A percentile compares a stretch with the other conserved stretches of the same genome.
Conservation (phyloP, 768 basidiomycete species). For the Porphyrellus cyaneotinctus region DNA sequence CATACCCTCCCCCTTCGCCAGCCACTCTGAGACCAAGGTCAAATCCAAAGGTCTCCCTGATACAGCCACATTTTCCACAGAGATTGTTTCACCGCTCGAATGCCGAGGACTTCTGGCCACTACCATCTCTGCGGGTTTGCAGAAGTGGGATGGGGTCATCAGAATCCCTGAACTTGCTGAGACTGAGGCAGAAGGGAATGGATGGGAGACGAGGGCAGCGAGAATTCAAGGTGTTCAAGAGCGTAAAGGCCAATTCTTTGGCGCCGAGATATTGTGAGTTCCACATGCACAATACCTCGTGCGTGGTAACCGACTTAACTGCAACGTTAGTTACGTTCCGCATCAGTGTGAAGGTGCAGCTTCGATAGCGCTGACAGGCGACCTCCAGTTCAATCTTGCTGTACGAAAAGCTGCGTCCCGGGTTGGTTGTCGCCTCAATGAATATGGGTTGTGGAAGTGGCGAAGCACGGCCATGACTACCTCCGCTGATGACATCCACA, state of each 20-base stretch:
- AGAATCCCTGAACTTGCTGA: slow-evolving; percentile 39
- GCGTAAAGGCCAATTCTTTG: slow-evolving; percentile 37
- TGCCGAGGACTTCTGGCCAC: slow-evolving; percentile 44
- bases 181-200: slow-evolving; percentile 9
- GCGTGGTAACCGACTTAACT: not conserved
- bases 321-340: slow-evolving; percentile 18
- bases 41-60: slow-evolving; percentile 4
- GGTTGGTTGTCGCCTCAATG: slow-evolving; percentile 50
- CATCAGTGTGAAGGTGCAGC: slow-evolving; percentile 42
- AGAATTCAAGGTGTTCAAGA: slow-evolving; percentile 24
- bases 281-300: not conserved
- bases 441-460: slow-evolving; percentile 66
- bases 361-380: slow-evolving; percentile 54
- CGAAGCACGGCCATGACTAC: slow-evolving; percentile 5
- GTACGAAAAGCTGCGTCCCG: slow-evolving; percentile 41
- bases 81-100: slow-evolving; percentile 41
- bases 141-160: slow-evolving; percentile 51
- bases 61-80: slow-evolving; percentile 30
- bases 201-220: slow-evolving; percentile 28
- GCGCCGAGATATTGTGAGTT: slow-evolving; percentile 33
- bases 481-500: not conserved
- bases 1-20: slow-evolving; percentile 19
- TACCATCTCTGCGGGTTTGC: slow-evolving; percentile 27
- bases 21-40: slow-evolving; percentile 6
- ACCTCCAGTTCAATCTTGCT: slow-evolving; percentile 43